Evolutionary conservation across 768 basidiomycete genomes (phyloP).

Genomic region (Mycena galopus): DNA sequence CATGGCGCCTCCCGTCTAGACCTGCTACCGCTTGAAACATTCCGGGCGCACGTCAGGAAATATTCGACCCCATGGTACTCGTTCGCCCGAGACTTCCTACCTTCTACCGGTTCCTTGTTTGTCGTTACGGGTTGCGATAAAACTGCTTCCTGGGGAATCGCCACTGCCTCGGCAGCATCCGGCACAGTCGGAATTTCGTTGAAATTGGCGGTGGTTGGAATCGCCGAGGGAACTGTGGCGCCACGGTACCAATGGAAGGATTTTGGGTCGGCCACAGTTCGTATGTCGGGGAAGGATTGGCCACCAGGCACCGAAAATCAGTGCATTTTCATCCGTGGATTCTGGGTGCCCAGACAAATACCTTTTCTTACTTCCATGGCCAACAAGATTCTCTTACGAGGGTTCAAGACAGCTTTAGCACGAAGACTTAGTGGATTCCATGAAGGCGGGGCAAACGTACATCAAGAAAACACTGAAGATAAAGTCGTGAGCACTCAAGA

Average conservation of each 20-base stretch:
- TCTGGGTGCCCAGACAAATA: neutral
- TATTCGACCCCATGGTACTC: conserved; percentile 3
- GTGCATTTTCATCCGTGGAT: conserved; percentile 33
- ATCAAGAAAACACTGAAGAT: neutral
- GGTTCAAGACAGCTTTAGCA: neutral
- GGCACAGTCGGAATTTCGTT: conserved; percentile 10
- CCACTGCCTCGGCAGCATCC: conserved; percentile 19
- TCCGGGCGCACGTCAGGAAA: conserved; percentile 29
- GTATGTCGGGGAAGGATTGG: neutral
- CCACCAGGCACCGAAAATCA: conserved; percentile 29
- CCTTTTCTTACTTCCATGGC: neutral
- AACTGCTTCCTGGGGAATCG: conserved; percentile 35
- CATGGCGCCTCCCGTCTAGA: conserved; percentile 33
- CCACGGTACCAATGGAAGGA: conserved; percentile 27
- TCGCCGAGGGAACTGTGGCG: conserved; percentile 4
- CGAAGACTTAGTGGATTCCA: neutral
- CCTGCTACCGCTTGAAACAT: conserved; percentile 9
- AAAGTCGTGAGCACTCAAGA: neutral
- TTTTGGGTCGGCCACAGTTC: conserved; percentile 13
- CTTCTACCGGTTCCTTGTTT: conserved; percentile 20
- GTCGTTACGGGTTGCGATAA: conserved; percentile 40
- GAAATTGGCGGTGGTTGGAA: conserved; percentile 16
- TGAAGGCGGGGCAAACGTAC: neutral
- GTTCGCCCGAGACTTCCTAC: conserved; percentile 10
- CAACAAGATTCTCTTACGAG: neutral